Base-by-base conservation (phyloP, 208 protist species). In the Leptomonas pyrrhocoris region DNA sequence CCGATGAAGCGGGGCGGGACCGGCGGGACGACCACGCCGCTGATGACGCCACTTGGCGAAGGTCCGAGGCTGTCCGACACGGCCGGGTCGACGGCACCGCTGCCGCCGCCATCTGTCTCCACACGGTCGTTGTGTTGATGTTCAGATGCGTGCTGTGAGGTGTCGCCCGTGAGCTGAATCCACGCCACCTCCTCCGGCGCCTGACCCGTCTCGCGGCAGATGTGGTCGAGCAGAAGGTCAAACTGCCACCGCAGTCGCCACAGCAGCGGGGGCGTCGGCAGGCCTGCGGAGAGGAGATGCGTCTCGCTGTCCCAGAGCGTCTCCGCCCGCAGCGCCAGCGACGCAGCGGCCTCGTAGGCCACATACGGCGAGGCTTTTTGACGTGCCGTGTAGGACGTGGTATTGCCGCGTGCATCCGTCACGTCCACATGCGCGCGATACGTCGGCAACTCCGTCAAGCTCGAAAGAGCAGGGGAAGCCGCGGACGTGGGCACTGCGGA, bases 171-270 rank as follows among this genome's bases (percentile, higher is more conserved):
- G 23, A 74, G 28, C 49, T 67, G 38, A 42, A 80, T 45, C 70
- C 70, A 70, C 16, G 75, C 75, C 43, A 77, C 77, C 34, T 74
- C 67, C 50, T 42, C 30, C 27, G 77, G 28, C 12, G 43, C n/a
- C 59, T 69, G 61, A 13, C 66, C 77, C 34, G 72, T 77, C 21
- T 61, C 42, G 16, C 55, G 66, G 23, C 79, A 80, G 25, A 96
- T 77, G 57, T 68, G 59, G 0, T 82, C 74, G 40, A 86, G 68
- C 73, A 96, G 83, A 21, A 77, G 65, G 36, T 90, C 80, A 56
- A 96, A 85, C 68, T 96, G 92, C 89, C 92, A 96, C 18, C 87
- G 81, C 78, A 96, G 77, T 25, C 83, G 83, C 42, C 75, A 62
- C 28, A 96, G 77, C 55, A 96, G 76, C 50, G 92, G 86, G 18